A percentile compares a stretch with the other conserved stretches of the same genome.
phyloP scores from a whole-genome alignment of 179 eudicot species.

The Amaranthus tricolor region DNA sequence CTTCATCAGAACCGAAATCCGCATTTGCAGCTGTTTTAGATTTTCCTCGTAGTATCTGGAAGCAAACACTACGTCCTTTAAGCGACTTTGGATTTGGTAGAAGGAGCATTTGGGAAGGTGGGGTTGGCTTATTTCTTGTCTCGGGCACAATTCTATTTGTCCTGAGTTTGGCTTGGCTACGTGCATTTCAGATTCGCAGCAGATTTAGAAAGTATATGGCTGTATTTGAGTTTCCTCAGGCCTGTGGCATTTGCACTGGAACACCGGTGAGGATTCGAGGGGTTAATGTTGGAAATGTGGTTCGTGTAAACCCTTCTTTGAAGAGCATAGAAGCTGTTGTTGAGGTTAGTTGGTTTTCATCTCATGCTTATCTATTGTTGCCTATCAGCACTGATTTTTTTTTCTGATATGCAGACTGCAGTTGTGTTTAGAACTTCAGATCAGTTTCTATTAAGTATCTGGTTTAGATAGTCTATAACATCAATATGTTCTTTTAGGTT shows the following conservation, averaged over 20 bases:
- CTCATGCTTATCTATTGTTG: constrained; percentile 2
- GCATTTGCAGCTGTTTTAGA: constrained; percentile 50
- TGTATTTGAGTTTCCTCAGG: constrained; percentile 76
- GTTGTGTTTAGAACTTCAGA: neutral
- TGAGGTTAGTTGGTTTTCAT: constrained; percentile 49
- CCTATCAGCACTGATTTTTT: neutral
- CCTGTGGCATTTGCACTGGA: constrained; percentile 75
- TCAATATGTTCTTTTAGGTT: constrained; percentile 42
- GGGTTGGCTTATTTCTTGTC: constrained; percentile 79
- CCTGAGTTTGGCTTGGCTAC: constrained; percentile 76
- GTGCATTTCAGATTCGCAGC: constrained; percentile 72
- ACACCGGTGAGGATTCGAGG: constrained; percentile 91
- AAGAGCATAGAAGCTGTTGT: constrained; percentile 72
- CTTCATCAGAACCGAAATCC: constrained; percentile 43
- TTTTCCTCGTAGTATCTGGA: constrained; percentile 69
- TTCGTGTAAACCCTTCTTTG: constrained; percentile 71
- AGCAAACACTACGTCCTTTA: constrained; percentile 59
- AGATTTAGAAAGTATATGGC: constrained; percentile 69
- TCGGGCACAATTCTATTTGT: constrained; percentile 73
- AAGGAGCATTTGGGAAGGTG: constrained; percentile 94
- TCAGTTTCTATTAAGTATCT: neutral
- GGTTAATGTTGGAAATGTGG: constrained; percentile 80
- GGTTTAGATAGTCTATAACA: neutral
- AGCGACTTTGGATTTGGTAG: constrained; percentile 80
- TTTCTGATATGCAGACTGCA: neutral